These are phyloP conservation scores for Globisporangium spinosum DNA, from an alignment of 352 stramenopile genomes.

Conservation along the genomic window DNA sequence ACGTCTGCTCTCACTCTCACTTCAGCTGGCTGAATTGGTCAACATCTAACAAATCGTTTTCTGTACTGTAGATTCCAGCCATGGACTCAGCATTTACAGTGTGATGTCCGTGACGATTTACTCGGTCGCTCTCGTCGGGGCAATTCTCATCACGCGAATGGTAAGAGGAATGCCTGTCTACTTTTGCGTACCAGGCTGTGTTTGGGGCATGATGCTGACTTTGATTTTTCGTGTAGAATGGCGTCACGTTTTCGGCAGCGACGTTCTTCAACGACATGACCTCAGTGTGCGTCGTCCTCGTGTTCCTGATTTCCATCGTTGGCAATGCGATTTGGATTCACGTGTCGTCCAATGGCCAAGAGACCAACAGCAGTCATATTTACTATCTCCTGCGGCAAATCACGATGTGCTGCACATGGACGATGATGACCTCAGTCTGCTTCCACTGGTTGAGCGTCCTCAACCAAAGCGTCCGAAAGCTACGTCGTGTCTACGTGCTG, in stretches of 20 bases:
- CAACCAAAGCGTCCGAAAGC: slow-evolving; percentile 58
- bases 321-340: slow-evolving; percentile 82
- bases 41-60: slow-evolving; percentile 12
- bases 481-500: slow-evolving; percentile 50
- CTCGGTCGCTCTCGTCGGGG: slow-evolving; percentile 63
- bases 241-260: slow-evolving; percentile 63
- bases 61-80: slow-evolving; percentile 39
- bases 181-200: not conserved
- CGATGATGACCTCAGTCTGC: slow-evolving; percentile 84
- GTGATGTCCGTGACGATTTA: slow-evolving; percentile 87
- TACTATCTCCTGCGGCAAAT: slow-evolving; percentile 75
- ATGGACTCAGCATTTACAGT: slow-evolving; percentile 79
- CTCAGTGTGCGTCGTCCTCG: slow-evolving; percentile 66
- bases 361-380: slow-evolving; percentile 51
- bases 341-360: slow-evolving; percentile 46
- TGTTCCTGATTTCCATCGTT: slow-evolving; percentile 70
- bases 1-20: not conserved
- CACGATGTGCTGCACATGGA: slow-evolving; percentile 73
- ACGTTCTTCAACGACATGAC: slow-evolving; percentile 89
- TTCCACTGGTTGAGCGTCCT: slow-evolving; percentile 83
- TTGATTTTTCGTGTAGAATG: slow-evolving; percentile 40
- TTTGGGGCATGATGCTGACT: not conserved
- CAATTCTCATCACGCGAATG: slow-evolving; percentile 80
- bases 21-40: not conserved
- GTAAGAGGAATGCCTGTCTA: slow-evolving; percentile 22